These are phyloP conservation scores for Saccharomycopsis hybrid DNA, from an alignment of 1,139 yeast genomes.

Conservation along the genomic window DNA sequence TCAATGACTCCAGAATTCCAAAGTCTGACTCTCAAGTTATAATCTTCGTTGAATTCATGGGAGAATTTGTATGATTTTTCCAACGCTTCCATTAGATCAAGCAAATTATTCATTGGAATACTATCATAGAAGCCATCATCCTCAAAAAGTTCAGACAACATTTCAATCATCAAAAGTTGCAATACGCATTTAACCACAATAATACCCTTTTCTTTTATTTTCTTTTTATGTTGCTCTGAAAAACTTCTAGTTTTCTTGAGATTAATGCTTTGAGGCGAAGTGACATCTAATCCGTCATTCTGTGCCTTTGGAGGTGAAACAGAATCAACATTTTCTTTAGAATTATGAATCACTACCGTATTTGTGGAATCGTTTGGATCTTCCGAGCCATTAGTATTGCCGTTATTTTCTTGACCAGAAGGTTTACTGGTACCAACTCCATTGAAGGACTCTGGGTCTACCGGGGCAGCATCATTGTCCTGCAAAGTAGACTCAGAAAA, in stretches of 20 bases:
- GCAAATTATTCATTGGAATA: slow-evolving; percentile 60
- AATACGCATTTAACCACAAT: slow-evolving; percentile 90
- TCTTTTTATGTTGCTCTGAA: slow-evolving; percentile 29
- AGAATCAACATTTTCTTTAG: not conserved
- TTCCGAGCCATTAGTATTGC: slow-evolving; percentile 5
- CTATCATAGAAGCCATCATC: slow-evolving; percentile 61
- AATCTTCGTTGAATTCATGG: slow-evolving; percentile 79
- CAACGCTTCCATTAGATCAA: slow-evolving; percentile 53
- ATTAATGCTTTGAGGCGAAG: not conserved
- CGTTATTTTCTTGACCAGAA: not conserved
- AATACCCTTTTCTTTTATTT: slow-evolving; percentile 54
- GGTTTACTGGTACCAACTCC: not conserved
- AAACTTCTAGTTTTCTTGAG: not conserved
- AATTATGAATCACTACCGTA: slow-evolving; percentile 11
- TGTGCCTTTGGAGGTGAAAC: not conserved
- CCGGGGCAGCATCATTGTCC: not conserved
- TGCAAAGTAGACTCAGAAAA: too few relatives aligned
- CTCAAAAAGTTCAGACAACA: slow-evolving; percentile 68
- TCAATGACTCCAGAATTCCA: slow-evolving; percentile 93
- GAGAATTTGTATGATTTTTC: slow-evolving; percentile 76
- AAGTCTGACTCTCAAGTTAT: slow-evolving; percentile 74
- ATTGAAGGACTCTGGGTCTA: not conserved
- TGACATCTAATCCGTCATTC: not conserved
- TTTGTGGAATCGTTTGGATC: slow-evolving; percentile 14
- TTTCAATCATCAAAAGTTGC: slow-evolving; percentile 83